Percentiles rank a stretch among this genome's conserved stretches.
These are phyloP conservation scores for Metschnikowia matae DNA, from an alignment of 805 yeast genomes.

Conservation along the genomic window DNA sequence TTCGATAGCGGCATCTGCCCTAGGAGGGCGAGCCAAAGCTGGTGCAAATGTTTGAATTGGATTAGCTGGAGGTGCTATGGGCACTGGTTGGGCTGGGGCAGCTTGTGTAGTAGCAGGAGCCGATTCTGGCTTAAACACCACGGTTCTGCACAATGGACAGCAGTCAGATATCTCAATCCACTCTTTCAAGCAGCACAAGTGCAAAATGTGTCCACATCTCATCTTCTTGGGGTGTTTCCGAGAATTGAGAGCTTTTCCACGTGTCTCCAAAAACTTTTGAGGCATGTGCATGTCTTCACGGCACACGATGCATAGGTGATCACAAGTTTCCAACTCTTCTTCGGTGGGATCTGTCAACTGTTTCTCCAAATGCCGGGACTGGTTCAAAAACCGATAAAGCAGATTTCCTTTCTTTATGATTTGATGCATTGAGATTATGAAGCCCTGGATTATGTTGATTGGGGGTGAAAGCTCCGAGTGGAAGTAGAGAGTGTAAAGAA, in stretches of 20 bases:
- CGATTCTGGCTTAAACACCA: constrained; percentile 39
- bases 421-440: constrained; percentile 36
- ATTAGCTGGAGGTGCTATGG: neutral
- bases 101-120: neutral
- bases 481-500: constrained; percentile 32
- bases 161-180: constrained; percentile 90
- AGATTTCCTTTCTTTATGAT: constrained; percentile 35
- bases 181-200: constrained; percentile 81
- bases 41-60: neutral
- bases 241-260: constrained; percentile 20
- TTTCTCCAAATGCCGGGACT: constrained; percentile 59
- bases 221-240: constrained; percentile 68
- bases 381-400: constrained; percentile 48
- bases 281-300: constrained; percentile 76
- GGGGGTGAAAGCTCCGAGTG: constrained; percentile 33
- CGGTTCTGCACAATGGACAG: constrained; percentile 89
- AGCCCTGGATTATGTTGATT: constrained; percentile 41
- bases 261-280: constrained; percentile 28
- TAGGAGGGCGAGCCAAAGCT: neutral
- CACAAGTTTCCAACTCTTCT: constrained; percentile 52
- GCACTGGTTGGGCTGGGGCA: neutral
- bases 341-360: constrained; percentile 60
- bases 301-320: constrained; percentile 79
- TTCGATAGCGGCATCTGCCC: neutral
- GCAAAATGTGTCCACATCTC: constrained; percentile 83